Conservation (phyloP, 225 moss, liverwort and hornwort species). For the Takakia lepidozioides region DNA sequence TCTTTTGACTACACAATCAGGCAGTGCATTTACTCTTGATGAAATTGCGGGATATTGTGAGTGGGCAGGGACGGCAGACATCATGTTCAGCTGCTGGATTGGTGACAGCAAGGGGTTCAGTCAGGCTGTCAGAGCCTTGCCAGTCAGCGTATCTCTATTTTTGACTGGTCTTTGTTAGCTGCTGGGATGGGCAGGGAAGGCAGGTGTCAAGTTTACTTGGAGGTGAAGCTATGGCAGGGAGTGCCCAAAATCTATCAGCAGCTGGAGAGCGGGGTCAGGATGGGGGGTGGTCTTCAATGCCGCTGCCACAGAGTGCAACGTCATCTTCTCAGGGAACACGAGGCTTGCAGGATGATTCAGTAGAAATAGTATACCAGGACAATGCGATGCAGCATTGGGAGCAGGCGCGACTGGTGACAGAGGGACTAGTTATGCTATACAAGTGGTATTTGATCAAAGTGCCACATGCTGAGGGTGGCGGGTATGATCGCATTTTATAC, state of each 20-base stretch:
- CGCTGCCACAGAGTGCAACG: slow-evolving; percentile 19
- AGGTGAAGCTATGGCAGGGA: no score
- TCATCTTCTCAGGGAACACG: slow-evolving; percentile 23
- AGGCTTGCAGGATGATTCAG: slow-evolving; percentile 22
- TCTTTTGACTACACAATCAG: no score
- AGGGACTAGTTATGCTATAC: slow-evolving; percentile 42
- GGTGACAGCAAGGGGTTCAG: not conserved
- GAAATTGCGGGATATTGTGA: no score
- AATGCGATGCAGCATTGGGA: slow-evolving; percentile 25
- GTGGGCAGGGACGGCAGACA: slow-evolving; percentile 32
- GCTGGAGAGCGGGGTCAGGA: no score
- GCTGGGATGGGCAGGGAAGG: no score
- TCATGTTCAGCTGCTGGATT: slow-evolving; percentile 11
- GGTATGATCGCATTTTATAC: slow-evolving; percentile 13
- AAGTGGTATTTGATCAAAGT: slow-evolving; percentile 51
- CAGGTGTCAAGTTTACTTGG: no score
- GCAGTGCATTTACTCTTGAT: no score
- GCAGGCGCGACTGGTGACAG: slow-evolving; percentile 31
- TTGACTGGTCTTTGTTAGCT: no score
- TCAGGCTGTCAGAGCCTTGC: not conserved
- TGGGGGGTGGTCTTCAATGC: slow-evolving; percentile 14
- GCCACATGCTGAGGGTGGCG: slow-evolving; percentile 24
- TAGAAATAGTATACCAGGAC: slow-evolving; percentile 37
- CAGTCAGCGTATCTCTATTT: no score
- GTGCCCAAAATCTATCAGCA: no score